Base-by-base conservation (phyloP, 1,139 yeast species). In the Yamadazyma dushanensis region DNA sequence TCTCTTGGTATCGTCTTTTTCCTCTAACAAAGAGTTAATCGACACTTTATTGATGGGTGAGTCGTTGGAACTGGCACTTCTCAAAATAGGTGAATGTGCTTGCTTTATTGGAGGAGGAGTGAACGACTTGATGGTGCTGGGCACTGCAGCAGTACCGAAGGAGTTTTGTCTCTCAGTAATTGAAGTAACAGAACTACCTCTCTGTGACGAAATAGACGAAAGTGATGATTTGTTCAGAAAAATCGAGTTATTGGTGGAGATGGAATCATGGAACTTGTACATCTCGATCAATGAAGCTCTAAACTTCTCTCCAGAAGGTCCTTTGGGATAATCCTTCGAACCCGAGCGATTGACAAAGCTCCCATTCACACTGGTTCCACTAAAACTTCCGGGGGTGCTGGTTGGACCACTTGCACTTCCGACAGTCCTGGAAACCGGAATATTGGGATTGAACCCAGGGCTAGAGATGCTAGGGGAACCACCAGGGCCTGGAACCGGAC, bases 201-300 rank as follows among this genome's bases (percentile, higher is more conserved):
- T 46, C 35, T 61, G 56, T 21, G 70, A 61, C 14, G 62, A 51
- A 5, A 57, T 47, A 15, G 70, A 63, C 13, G 64, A 55, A 4
- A 63, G 34, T 23, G 67, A 61, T 8, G 63, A 57, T 27, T 57
- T 55, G 37, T 57, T 59, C 21, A 70, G 62, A 39, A 68, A 67
- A 5, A 66, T 48, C 8, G 70, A 64, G 38, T 56, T 57, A 34
- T 50, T 55, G 22, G 66, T 57, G 2, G 69, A 56, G 19, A 29
- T 21, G n/a, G 51, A 38, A 32, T 44, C 50, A 6, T 47, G 47
- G 16, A 32, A 38, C 34, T 40, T 45, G 29, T 70, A 70, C 26
- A 69, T 47, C 43, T 72, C 77, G 26, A 66, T 50, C 28, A 72
- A 53, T 2, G 76, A 68, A 0, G 76, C 76, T 35, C 77, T 57